These are phyloP conservation scores for Pleurozium schreberi DNA, from an alignment of 225 moss, liverwort and hornwort species.

Conservation along the genomic window DNA sequence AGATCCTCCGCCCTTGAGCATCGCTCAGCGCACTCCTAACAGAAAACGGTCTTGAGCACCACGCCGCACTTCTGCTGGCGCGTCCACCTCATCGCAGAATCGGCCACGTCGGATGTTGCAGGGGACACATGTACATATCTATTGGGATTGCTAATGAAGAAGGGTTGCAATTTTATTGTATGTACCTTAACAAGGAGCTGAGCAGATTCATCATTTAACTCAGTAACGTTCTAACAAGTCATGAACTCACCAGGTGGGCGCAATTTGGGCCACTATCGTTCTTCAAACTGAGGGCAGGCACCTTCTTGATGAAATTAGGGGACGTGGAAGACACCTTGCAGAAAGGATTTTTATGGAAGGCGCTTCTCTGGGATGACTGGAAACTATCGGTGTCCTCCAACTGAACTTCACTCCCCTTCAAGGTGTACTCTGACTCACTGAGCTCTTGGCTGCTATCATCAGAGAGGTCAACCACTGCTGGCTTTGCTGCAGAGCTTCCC, in stretches of 20 bases:
- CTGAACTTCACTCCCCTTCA: conserved; percentile 4
- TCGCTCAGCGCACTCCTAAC: background rate
- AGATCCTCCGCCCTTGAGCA: background rate
- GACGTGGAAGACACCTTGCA: background rate
- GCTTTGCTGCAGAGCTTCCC: background rate
- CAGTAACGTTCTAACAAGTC: background rate
- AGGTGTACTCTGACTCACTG: background rate
- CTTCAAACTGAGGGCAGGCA: conserved; percentile 27
- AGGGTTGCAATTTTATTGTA: background rate
- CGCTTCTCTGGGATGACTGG: background rate
- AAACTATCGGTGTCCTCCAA: conserved; percentile 16
- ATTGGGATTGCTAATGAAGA: too few species aligned
- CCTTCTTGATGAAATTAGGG: conserved; percentile 26
- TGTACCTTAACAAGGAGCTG: background rate
- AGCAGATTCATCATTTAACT: background rate
- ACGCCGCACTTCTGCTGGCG: background rate
- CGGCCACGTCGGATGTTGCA: too few species aligned
- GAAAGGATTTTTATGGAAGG: background rate
- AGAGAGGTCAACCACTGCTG: conserved; percentile 17
- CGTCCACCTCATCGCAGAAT: too few species aligned
- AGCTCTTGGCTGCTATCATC: conserved; percentile 13
- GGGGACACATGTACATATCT: too few species aligned
- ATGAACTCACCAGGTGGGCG: conserved; percentile 24
- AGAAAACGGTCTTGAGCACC: background rate
- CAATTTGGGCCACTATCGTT: background rate